Percentiles rank a stretch among this genome's conserved stretches.
phyloP scores from a whole-genome alignment of 371 early-diverging fungal genomes.

The Syncephalis plumigaleata region DNA sequence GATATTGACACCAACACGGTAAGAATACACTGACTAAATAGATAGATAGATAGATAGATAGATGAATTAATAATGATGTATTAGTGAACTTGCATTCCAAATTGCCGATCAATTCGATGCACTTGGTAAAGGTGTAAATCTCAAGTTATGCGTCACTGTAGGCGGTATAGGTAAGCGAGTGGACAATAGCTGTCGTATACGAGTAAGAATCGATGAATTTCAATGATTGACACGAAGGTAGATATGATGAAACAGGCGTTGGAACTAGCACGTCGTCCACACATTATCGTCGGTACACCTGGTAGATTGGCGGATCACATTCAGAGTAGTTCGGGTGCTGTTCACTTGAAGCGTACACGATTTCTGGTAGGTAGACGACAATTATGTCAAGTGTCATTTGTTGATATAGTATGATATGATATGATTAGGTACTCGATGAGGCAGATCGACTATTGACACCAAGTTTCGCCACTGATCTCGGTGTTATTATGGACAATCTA shows the following conservation, averaged over 20 bases:
- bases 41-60: not conserved
- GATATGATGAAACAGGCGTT: constrained; percentile 91
- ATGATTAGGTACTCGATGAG: constrained; percentile 61
- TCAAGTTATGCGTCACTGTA: constrained; percentile 80
- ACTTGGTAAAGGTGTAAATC: constrained; percentile 75
- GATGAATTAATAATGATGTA: not conserved
- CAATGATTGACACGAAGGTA: not conserved
- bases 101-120: constrained; percentile 92
- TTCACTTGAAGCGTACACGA: constrained; percentile 24
- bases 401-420: constrained; percentile 32
- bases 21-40: constrained; percentile 16
- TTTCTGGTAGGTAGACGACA: constrained; percentile 5
- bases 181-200: constrained; percentile 9
- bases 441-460: constrained; percentile 83
- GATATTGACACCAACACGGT: constrained; percentile 91
- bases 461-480: constrained; percentile 75
- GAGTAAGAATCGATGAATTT: too few species aligned
- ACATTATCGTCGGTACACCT: constrained; percentile 95
- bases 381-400: not conserved
- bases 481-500: constrained; percentile 50
- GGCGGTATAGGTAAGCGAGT: constrained; percentile 51
- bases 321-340: constrained; percentile 44
- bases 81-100: constrained; percentile 88
- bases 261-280: constrained; percentile 73
- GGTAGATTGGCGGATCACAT: constrained; percentile 93